phyloP scores from a whole-genome alignment of 1,284 basidiomycete species.

The Wallemia hederae region DNA sequence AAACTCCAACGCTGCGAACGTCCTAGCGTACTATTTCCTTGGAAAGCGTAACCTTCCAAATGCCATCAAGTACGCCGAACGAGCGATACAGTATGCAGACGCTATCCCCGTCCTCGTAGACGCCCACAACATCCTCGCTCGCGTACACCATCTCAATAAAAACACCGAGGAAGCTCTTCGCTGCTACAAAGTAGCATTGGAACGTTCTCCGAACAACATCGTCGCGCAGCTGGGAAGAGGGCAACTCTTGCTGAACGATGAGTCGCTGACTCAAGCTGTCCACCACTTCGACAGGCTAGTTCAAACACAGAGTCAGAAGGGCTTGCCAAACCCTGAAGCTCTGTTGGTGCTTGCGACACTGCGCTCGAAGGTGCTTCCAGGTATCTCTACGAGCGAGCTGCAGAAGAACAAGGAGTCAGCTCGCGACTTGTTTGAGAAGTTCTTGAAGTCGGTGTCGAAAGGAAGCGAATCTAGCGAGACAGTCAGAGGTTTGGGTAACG shows the following conservation, averaged over 20 bases:
- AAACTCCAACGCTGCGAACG: constrained; percentile 45
- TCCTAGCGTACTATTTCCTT: constrained; percentile 39
- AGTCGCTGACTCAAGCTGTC: constrained; percentile 23
- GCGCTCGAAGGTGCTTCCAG: constrained; percentile 43
- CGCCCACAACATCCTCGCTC: constrained; percentile 44
- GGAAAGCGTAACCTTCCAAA: constrained; percentile 25
- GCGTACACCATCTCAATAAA: constrained; percentile 41
- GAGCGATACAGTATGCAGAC: constrained; percentile 71
- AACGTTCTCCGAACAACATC: constrained; percentile 40
- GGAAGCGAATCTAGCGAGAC: constrained; percentile 21
- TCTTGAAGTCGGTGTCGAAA: constrained; percentile 31
- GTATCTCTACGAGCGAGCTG: constrained; percentile 40
- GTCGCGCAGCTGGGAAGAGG: constrained; percentile 54
- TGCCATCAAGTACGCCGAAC: constrained; percentile 68
- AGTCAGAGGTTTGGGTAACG: constrained; percentile 31
- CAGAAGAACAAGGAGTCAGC: constrained; percentile 40
- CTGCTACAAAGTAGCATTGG: constrained; percentile 42
- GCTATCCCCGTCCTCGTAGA: constrained; percentile 47
- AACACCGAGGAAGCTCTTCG: constrained; percentile 30
- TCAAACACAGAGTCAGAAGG: constrained; percentile 19
- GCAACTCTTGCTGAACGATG: constrained; percentile 23
- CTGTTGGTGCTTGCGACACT: constrained; percentile 66
- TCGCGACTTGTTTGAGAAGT: constrained; percentile 47
- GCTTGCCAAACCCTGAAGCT: constrained; percentile 27
- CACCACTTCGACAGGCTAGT: constrained; percentile 60